Percentiles rank a stretch among this genome's conserved stretches.
phyloP scores from a whole-genome alignment of 1,139 yeast genomes.

The Tardiomyces blankii region DNA sequence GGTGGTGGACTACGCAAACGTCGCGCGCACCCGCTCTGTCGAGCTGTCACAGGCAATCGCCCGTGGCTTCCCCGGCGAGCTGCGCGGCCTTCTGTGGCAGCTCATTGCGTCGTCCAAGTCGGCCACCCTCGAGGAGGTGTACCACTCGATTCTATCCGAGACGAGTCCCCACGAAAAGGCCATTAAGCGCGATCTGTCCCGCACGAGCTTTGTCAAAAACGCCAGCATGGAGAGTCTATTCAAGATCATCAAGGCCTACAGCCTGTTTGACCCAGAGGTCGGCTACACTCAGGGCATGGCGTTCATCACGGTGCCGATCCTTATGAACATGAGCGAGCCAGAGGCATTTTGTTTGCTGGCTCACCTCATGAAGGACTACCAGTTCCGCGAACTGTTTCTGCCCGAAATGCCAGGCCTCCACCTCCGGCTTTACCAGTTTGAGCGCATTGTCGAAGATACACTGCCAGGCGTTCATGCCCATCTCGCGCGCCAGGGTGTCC shows the following conservation, averaged over 20 bases:
- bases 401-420: constrained; percentile 95
- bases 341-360: constrained; percentile 80
- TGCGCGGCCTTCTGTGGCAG: constrained; percentile 91
- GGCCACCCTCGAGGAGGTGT: constrained; percentile 55
- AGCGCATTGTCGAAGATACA: constrained; percentile 61
- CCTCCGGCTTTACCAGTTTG: constrained; percentile 76
- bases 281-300: constrained; percentile 99
- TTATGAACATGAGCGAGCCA: constrained; percentile 67
- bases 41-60: constrained; percentile 51
- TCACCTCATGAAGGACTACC: constrained; percentile 75
- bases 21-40: constrained; percentile 53
- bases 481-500: constrained; percentile 71
- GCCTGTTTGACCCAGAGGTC: constrained; percentile 80
- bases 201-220: constrained; percentile 68
- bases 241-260: constrained; percentile 72
- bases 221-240: constrained; percentile 46
- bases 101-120: constrained; percentile 74
- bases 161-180: constrained; percentile 63
- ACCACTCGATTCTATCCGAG: constrained; percentile 40
- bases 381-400: constrained; percentile 60
- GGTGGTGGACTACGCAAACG: constrained; percentile 57
- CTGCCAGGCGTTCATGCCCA: constrained; percentile 65
- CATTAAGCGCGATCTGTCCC: constrained; percentile 68
- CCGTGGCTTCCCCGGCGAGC: constrained; percentile 71
- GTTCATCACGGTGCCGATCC: constrained; percentile 73